Base-by-base conservation (phyloP, 2,329 filamentous ascomycete species). In the Alternaria panax region DNA sequence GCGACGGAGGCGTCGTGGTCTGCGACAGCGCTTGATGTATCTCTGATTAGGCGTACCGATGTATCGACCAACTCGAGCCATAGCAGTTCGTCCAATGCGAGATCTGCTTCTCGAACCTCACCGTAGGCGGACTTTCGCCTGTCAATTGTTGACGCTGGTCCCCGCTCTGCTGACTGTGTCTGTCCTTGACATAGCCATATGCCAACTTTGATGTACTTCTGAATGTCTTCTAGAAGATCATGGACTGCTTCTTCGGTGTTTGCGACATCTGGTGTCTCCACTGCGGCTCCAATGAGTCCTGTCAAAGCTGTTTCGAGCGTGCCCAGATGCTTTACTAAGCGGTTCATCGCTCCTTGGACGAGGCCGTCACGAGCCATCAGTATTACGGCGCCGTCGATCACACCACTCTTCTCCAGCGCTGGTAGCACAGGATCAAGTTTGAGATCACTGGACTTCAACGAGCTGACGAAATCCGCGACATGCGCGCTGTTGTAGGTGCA, bases 101-200 rank as follows among this genome's bases (percentile, higher is more conserved):
- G 80, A 22, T 86, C 84, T 78, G 86, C 81, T 60, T 86, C 77
- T 77, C 86, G 81, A 65, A 88, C 81, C 20, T 78, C 74, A 3
- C 70, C 73, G 43, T 76, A 75, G 0, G 72, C 68, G 1, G 73
- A 73, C 45, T 75, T 75, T 4, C 71, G 66, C 27, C 67, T 59
- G 47, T 74, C 68, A 50, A 86, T 78, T 5, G 85, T 79, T 20
- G 65, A 65, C 14, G 71, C 66, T 7, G 59, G 30, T 7, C 47
- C 11, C 79, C 76, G 64, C 77, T 82, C 53, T 75, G 69, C 66
- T 0, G 85, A 86, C 70, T 90, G 91, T 48, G 87, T 92, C 74
- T 97, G 92, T 1, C 90, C 88, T 78, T 96, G 92, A 69, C 95
- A 98, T 12, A 99, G 83, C 95, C 95, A 99, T 51, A 96, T 94